Conservation (phyloP, 2,329 filamentous ascomycete species). For the Calycina marina region DNA sequence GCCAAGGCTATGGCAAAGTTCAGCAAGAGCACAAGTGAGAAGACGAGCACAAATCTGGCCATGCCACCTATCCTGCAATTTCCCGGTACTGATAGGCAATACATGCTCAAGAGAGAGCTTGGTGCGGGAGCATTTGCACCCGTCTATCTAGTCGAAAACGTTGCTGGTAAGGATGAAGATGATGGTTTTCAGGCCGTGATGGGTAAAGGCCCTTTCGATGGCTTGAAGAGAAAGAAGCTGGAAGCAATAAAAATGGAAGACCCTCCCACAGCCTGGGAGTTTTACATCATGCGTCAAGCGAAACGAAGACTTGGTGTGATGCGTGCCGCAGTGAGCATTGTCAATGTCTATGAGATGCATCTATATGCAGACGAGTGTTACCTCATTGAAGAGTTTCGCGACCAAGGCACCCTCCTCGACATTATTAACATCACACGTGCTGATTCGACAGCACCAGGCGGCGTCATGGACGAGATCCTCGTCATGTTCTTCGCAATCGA, state of each 20-base stretch:
- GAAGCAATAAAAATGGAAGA: conserved; percentile 94
- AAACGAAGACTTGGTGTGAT: conserved; percentile 62
- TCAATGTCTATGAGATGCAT: conserved; percentile 80
- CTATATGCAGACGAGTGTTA: conserved; percentile 84
- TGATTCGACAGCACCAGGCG: conserved; percentile 40
- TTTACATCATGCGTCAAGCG: conserved; percentile 80
- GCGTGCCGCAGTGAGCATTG: conserved; percentile 62
- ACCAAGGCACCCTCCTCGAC: conserved; percentile 88
- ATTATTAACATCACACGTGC: conserved; percentile 75
- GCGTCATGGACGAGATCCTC: conserved; percentile 76
- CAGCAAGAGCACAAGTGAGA: conserved; percentile 29
- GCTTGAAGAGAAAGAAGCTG: conserved; percentile 36
- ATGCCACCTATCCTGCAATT: conserved; percentile 55
- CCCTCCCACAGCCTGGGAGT: conserved; percentile 84
- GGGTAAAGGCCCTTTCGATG: conserved; percentile 47
- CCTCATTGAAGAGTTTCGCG: conserved; percentile 72
- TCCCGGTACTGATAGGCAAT: conserved; percentile 47
- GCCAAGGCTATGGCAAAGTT: conserved; percentile 41
- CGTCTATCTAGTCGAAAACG: conserved; percentile 78
- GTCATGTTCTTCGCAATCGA: conserved; percentile 95
- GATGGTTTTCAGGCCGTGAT: conserved; percentile 32
- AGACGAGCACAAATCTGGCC: conserved; percentile 43
- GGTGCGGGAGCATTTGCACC: conserved; percentile 91
- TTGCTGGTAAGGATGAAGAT: conserved; percentile 36
- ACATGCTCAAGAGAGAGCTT: conserved; percentile 71